A percentile compares a stretch with the other conserved stretches of the same genome.
phyloP scores from a whole-genome alignment of 2,329 filamentous ascomycete species.

The Microdochium bolleyi region DNA sequence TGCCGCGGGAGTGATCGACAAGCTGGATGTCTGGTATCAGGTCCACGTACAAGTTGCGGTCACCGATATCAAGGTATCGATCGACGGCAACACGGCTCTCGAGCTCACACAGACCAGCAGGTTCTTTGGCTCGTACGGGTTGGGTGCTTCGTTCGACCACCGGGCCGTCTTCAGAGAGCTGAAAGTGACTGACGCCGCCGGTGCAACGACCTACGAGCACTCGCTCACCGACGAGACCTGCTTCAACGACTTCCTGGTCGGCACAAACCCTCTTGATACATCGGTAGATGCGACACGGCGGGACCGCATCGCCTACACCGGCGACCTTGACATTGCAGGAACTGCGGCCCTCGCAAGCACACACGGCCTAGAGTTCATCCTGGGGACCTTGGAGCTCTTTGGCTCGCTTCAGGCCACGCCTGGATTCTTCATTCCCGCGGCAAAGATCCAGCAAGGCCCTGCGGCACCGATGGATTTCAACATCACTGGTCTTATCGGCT shows the following conservation, averaged over 20 bases:
- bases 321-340: constrained; percentile 20
- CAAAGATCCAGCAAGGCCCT: constrained; percentile 21
- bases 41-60: constrained; percentile 9
- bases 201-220: constrained; percentile 12
- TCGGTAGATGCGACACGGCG: constrained; percentile 26
- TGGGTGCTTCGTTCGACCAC: constrained; percentile 21
- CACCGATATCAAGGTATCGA: constrained; percentile 9
- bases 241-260: constrained; percentile 23
- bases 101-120: constrained; percentile 15
- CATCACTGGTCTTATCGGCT: constrained; percentile 23
- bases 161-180: constrained; percentile 16
- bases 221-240: constrained; percentile 16
- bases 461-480: constrained; percentile 10
- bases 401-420: constrained; percentile 17
- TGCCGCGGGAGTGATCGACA: constrained; percentile 1
- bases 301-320: constrained; percentile 22
- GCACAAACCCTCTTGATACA: constrained; percentile 20
- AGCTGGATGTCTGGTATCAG: constrained; percentile 4
- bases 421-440: constrained; percentile 22
- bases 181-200: constrained; percentile 1
- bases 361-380: constrained; percentile 13
- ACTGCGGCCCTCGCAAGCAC: constrained; percentile 17
- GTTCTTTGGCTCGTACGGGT: constrained; percentile 20
- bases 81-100: constrained; percentile 11
- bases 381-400: constrained; percentile 17